Percentiles rank a stretch among this genome's conserved stretches.
Conservation (phyloP, 169 alveolate species). For the Perkinsus olseni region DNA sequence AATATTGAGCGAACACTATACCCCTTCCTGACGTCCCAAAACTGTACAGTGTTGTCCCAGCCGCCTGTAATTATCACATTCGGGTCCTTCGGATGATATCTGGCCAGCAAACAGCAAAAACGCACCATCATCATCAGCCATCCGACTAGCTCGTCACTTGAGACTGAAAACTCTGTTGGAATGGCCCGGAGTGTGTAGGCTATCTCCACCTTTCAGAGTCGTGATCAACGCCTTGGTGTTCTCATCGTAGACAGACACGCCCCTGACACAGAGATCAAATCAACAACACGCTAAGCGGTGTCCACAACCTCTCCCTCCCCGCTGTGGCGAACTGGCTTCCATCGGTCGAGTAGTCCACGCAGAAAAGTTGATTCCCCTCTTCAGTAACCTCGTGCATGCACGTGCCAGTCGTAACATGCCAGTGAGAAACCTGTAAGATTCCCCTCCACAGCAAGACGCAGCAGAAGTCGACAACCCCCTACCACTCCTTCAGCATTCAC, state of each 20-base stretch:
- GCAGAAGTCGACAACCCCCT: background rate
- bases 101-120: background rate
- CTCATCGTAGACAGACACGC: constrained; percentile 66
- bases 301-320: constrained; percentile 49
- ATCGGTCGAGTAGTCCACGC: constrained; percentile 56
- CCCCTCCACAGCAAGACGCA: background rate
- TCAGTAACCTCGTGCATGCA: constrained; percentile 46
- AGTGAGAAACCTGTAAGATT: constrained; percentile 30
- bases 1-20: constrained; percentile 46
- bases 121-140: background rate
- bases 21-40: constrained; percentile 64
- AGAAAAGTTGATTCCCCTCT: constrained; percentile 49
- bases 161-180: constrained; percentile 62
- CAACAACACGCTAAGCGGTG: background rate
- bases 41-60: constrained; percentile 68
- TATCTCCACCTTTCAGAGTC: constrained; percentile 44
- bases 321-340: constrained; percentile 63
- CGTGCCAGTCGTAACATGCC: constrained; percentile 67
- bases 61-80: constrained; percentile 65
- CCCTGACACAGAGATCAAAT: background rate
- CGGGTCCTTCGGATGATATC: constrained; percentile 40
- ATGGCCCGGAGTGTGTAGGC: constrained; percentile 53
- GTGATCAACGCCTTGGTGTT: constrained; percentile 45
- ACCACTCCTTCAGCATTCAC: constrained; percentile 59
- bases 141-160: constrained; percentile 17